Conservation (phyloP, 345 rosid genomes). For the Linum trigynum region DNA sequence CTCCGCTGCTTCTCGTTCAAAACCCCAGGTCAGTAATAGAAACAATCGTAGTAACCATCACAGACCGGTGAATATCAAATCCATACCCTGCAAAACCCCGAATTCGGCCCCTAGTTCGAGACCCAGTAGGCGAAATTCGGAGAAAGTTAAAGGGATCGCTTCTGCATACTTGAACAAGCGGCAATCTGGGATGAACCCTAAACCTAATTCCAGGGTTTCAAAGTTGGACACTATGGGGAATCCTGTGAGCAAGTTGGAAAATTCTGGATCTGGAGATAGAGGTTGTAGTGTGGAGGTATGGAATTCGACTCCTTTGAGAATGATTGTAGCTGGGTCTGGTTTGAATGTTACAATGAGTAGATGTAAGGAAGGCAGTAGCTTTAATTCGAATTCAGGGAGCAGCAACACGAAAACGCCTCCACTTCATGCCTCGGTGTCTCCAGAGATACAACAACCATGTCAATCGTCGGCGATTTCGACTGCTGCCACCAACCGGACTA, state of each 20-base stretch:
- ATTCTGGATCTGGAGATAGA: conserved; percentile 23
- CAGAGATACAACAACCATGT: conserved; percentile 55
- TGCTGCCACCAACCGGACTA: background rate
- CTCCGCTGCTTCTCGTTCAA: conserved; percentile 15
- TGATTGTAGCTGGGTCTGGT: conserved; percentile 28
- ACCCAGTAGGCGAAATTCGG: conserved; percentile 13
- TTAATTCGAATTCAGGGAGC: background rate
- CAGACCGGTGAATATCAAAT: background rate
- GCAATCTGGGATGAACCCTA: conserved; percentile 23
- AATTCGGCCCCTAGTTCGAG: conserved; percentile 41
- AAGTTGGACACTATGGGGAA: conserved; percentile 12
- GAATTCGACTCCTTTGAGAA: conserved; percentile 43
- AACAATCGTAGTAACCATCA: background rate
- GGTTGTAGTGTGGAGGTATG: conserved; percentile 18
- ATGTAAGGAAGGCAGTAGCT: conserved; percentile 10
- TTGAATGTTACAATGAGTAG: conserved; percentile 16
- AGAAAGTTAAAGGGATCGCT: conserved; percentile 20
- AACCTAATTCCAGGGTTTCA: conserved; percentile 17
- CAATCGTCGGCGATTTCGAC: conserved; percentile 30
- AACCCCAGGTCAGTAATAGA: conserved; percentile 19
- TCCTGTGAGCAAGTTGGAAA: conserved; percentile 20
- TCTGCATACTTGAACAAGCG: conserved; percentile 15
- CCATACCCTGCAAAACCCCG: conserved; percentile 28
- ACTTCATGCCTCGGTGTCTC: conserved; percentile 70
- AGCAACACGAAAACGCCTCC: conserved; percentile 64